Evolutionary conservation across 208 protist species (phyloP).

Genomic region (Trypanosoma lewisi): DNA sequence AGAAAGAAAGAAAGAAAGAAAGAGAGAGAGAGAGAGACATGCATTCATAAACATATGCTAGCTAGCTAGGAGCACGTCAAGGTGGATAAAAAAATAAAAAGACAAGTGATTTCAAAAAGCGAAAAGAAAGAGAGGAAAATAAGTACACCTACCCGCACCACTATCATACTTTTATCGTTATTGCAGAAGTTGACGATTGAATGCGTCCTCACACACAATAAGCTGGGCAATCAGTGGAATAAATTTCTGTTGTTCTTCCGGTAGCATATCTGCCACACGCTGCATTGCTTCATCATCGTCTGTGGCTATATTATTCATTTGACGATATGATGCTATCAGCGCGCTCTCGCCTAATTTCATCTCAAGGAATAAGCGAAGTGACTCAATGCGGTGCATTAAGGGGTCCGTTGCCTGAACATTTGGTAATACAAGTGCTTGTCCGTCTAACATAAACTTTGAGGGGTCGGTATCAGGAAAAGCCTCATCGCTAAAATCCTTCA

Average conservation of each 20-base stretch:
- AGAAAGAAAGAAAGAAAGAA: slow-evolving; percentile 17
- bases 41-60: not conserved
- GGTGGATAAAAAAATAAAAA: slow-evolving; percentile 18
- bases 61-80: too few species aligned
- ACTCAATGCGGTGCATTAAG: slow-evolving; percentile 90
- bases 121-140: slow-evolving; percentile 15
- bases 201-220: slow-evolving; percentile 83
- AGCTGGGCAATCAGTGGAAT: slow-evolving; percentile 83
- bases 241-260: slow-evolving; percentile 66
- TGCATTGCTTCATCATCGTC: slow-evolving; percentile 79
- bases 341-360: slow-evolving; percentile 69
- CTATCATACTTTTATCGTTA: not conserved
- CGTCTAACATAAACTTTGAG: slow-evolving; percentile 82
- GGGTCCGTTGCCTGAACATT: slow-evolving; percentile 76
- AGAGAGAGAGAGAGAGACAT: slow-evolving; percentile 17
- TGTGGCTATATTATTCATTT: slow-evolving; percentile 73
- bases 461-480: slow-evolving; percentile 46
- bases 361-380: slow-evolving; percentile 86
- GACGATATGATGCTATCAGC: slow-evolving; percentile 70
- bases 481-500: slow-evolving; percentile 74
- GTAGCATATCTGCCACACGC: slow-evolving; percentile 49
- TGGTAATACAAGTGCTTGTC: slow-evolving; percentile 83
- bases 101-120: too few species aligned
- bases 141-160: not conserved
- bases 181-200: slow-evolving; percentile 65